Evolutionary conservation across 2,329 filamentous ascomycete species (phyloP).

Genomic region (Beauveria sp.): DNA sequence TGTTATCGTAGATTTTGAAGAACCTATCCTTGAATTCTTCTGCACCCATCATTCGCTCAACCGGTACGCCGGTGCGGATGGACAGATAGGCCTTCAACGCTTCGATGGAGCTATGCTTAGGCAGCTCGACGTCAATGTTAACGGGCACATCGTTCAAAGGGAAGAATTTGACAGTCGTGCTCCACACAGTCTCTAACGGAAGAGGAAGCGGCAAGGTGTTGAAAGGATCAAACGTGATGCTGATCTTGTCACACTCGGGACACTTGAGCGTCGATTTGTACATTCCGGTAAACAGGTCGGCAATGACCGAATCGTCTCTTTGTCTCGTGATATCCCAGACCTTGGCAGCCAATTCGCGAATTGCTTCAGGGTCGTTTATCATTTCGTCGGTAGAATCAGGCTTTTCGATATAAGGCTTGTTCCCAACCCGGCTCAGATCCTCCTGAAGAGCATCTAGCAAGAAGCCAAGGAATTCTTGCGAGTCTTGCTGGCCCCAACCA

Average conservation of each 20-base stretch:
- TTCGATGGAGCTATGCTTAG: constrained; percentile 65
- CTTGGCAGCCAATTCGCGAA: constrained; percentile 75
- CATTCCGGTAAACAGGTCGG: constrained; percentile 92
- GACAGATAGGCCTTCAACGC: constrained; percentile 63
- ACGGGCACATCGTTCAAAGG: constrained; percentile 67
- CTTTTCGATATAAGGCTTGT: constrained; percentile 96
- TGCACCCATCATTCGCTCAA: constrained; percentile 63
- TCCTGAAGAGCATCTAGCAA: constrained; percentile 91
- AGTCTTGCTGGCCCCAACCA: constrained; percentile 93
- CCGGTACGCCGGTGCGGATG: constrained; percentile 56
- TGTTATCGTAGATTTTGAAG: constrained; percentile 78
- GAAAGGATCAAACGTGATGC: constrained; percentile 97
- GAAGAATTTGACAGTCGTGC: constrained; percentile 65
- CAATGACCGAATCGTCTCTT: constrained; percentile 90
- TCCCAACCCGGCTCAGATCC: constrained; percentile 84
- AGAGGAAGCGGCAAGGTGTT: constrained; percentile 88
- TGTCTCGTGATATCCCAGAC: constrained; percentile 89
- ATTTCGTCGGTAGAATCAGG: constrained; percentile 97
- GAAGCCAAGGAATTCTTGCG: constrained; percentile 93
- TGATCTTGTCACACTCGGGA: constrained; percentile 85
- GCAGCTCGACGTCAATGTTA: constrained; percentile 68
- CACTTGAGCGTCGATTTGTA: constrained; percentile 97
- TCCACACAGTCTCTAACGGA: constrained; percentile 78
- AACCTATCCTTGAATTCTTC: constrained; percentile 81
- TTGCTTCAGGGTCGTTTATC: constrained; percentile 71